Base-by-base conservation (phyloP, 106 monocot species). In the Vanilla planifolia region DNA sequence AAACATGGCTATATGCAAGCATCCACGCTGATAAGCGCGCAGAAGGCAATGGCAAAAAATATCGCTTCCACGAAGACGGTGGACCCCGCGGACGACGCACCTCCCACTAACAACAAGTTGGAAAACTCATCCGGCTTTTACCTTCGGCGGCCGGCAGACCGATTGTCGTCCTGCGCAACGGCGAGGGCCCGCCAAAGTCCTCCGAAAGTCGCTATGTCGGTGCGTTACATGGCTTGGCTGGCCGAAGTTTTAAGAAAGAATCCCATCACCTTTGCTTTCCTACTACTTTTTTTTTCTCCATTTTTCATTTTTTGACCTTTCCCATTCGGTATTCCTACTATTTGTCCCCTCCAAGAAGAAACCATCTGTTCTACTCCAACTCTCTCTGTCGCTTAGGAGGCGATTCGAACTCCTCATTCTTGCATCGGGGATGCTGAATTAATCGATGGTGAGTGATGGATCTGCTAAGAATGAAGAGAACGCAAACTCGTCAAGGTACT, bases 371-470 rank as follows among this genome's bases (percentile, higher is more conserved):
- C 8, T 36, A 36, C 20, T 60, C 10, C 20, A 0, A 10, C 39
- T 59, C 25, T 47, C 32, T 21, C 17, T 33, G 14, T 50, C 48
- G 20, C 45, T n/a, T 5, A 32, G 11, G 1, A 10, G 11, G 45
- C 8, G 7, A 24, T 43, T 68, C 2, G 47, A 25, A 16, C 3
- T 59, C 46, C 33, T 24, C 58, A 35, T 30, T 34, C 34, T 34
- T 30, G 55, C 20, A 47, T 63, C 24, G 44, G 3, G 4, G 33
- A 34, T 32, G 32, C 7, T 19, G 17, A 25, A 23, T 35, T 62
- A 61, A 70, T 61, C 41, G n/a, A 70, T 70, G 70, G 70, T 70
- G 23, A 70, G 70, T 48, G 22, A 26, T 24, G 19, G 19, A 60
- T 29, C 19, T 22, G 2, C 24, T 8, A 5, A n/a, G n/a, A n/a